Evolutionary conservation across 768 basidiomycete genomes (phyloP), one percentile per base, ranked within the genome.

Genomic region (Chalciporus pseudorubinellus): DNA sequence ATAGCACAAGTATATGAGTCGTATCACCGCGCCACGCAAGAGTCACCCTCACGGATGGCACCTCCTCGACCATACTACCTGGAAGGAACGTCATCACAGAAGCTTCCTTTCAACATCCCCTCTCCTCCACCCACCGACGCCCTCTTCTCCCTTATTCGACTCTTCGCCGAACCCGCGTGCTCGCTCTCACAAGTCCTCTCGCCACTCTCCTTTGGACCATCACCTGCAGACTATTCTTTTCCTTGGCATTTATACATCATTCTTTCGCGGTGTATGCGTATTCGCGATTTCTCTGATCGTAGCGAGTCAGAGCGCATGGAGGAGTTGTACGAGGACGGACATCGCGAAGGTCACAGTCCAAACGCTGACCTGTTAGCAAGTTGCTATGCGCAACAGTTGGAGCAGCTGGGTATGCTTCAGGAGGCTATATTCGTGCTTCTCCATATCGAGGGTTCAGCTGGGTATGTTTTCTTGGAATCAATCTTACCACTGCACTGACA

Each of bases 161-260:
- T 98, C 39, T 77, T 84, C 66, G 79, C 89, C 10, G 85, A 92
- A 48, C 84, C 86, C 3, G 77, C 82, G 10, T 81, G 77, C 58
- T 89, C 81, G 39, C 79, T 81, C 46, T 95, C 80, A 47, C 84
- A 76, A 33, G 76, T 85, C 3, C 81, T 95, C 9, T 70, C 78
- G 11, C 87, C 94, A 0, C 72, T 84, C 8, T 89, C 89, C 20
- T 92, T 89, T 57, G 79, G 84, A 1, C 70, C 87, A 2, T 86
- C 83, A 6, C 86, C 87, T 0, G 68, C 83, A n/a, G 93, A 95
- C 66, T 85, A 83, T 65, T 82, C 92, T 19, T 72, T 97, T 49
- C 78, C 89, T 7, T 99, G 95, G 95, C 93, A 98, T 70, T 63
- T 98, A 29, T 98, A 95, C 67, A 81, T 93, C 48, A 74, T 98